Conservation (phyloP, 2,329 filamentous ascomycete genomes). For the Aspergillus eucalypticola region DNA sequence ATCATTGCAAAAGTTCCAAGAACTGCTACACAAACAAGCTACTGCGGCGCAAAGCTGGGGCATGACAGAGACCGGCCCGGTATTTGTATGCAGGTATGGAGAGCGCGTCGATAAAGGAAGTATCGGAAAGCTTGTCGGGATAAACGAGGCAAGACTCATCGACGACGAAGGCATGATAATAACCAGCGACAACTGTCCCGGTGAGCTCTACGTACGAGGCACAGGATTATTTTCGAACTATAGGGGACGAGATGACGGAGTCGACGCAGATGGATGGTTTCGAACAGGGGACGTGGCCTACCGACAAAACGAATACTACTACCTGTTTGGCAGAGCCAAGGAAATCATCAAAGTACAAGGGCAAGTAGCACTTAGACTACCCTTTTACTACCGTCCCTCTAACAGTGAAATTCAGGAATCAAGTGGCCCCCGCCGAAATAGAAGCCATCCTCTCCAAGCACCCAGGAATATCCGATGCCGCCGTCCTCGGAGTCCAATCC, state of each 20-base stretch:
- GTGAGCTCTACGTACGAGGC: slow-evolving; percentile 1
- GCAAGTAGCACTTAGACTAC: slow-evolving; percentile 9
- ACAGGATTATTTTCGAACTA: slow-evolving; percentile 24
- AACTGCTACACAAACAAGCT: slow-evolving; percentile 37
- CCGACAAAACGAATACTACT: slow-evolving; percentile 27
- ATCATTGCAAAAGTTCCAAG: slow-evolving; percentile 35
- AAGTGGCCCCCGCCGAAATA: slow-evolving; percentile 46
- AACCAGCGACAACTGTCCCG: background rate
- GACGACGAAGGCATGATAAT: slow-evolving; percentile 14
- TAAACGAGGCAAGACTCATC: slow-evolving; percentile 27
- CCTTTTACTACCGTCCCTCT: background rate
- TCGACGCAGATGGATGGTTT: slow-evolving; percentile 34
- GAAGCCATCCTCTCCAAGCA: slow-evolving; percentile 43
- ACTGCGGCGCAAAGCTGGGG: slow-evolving; percentile 49
- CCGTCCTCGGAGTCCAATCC: slow-evolving; percentile 41
- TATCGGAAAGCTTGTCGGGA: slow-evolving; percentile 35
- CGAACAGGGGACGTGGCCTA: slow-evolving; percentile 35
- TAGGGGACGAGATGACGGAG: slow-evolving; percentile 24
- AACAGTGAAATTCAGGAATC: slow-evolving; percentile 28
- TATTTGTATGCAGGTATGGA: slow-evolving; percentile 33
- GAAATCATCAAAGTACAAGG: slow-evolving; percentile 42
- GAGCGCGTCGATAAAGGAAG: slow-evolving; percentile 46
- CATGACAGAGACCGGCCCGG: slow-evolving; percentile 51
- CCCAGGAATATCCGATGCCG: slow-evolving; percentile 41
- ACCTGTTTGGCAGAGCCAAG: slow-evolving; percentile 33